Evolutionary conservation across 352 stramenopile genomes (phyloP), one percentile per base, ranked within the genome.

Genomic region (Pythium utonaiense): DNA sequence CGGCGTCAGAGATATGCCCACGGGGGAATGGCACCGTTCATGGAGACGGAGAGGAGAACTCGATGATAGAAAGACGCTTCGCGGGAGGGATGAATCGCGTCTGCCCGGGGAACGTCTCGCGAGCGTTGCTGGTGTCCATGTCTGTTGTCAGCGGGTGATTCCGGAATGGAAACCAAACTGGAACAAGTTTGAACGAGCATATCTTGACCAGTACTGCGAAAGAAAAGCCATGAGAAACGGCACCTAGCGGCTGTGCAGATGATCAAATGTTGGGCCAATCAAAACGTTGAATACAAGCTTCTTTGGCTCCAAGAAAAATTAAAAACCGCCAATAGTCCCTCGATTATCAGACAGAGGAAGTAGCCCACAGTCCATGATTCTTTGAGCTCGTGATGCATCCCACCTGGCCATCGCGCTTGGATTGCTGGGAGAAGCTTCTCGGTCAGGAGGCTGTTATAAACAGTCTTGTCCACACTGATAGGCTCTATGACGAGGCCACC

Each of bases 341-440:
- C 34, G 34, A 41, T 16, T 41, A n/a, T 41, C 34, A 41, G 9
- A 41, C 34, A 41, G 34, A 41, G 34, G 34, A 41, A 41, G 34
- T 41, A 41, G 31, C 31, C n/a, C n/a, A n/a, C n/a, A n/a, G n/a
- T n/a, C n/a, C n/a, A n/a, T n/a, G n/a, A n/a, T n/a, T n/a, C n/a
- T n/a, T n/a, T n/a, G n/a, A n/a, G n/a, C n/a, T n/a, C n/a, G n/a
- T n/a, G n/a, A n/a, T n/a, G n/a, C n/a, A n/a, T n/a, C n/a, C n/a
- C n/a, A 63, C 57, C 57, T 36, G 50, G 51, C 50, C 50, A 66
- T 9, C 3, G 8, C 0, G 19, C 42, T 31, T 56, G 34, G 31
- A 66, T 66, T 10, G 50, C 49, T 1, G 59, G 59, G 0, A 66
- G 21, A 1, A 66, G 40, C 25, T 56, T 41, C 2, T 60, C 5